Evolutionary conservation across 2,329 filamentous ascomycete species (phyloP).

Genomic region (Pseudogymnoascus destructans): DNA sequence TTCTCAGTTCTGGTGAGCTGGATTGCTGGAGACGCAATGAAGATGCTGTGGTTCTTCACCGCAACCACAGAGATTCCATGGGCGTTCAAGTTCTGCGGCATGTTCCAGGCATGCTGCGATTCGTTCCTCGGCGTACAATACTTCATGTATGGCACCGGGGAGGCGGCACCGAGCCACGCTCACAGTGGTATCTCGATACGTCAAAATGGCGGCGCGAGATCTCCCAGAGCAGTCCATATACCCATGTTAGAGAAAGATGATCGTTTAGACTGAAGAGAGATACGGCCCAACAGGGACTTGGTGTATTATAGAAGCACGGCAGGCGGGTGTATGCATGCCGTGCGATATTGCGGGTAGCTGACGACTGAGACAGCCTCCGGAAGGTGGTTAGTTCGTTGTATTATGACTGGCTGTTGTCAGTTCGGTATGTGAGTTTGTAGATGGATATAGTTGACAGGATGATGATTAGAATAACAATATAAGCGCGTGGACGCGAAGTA

Average conservation of each 20-base stretch:
- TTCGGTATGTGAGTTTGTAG: neutral
- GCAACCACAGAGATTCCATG: slow-evolving; percentile 55
- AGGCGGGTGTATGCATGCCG: neutral
- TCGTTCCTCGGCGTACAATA: slow-evolving; percentile 63
- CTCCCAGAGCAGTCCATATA: slow-evolving; percentile 13
- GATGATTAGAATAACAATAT: slow-evolving; percentile 3
- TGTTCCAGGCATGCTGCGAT: slow-evolving; percentile 72
- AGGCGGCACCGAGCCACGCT: neutral
- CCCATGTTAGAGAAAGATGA: slow-evolving; percentile 22
- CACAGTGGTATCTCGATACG: neutral
- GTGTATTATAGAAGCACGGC: slow-evolving; percentile 1
- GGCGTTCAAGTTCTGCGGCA: slow-evolving; percentile 70
- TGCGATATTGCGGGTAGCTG: neutral
- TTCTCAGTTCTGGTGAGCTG: slow-evolving; percentile 64
- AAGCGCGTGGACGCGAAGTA: neutral
- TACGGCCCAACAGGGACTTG: neutral
- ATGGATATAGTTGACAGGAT: neutral
- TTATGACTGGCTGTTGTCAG: neutral
- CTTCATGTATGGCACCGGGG: slow-evolving; percentile 50
- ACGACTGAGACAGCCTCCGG: neutral
- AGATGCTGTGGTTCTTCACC: slow-evolving; percentile 77
- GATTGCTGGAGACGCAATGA: slow-evolving; percentile 71
- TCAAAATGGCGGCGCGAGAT: slow-evolving; percentile 1
- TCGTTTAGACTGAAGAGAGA: slow-evolving; percentile 16
- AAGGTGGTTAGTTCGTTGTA: neutral